Percentiles rank a stretch among this genome's conserved stretches.
Evolutionary conservation across 2,329 filamentous ascomycete species (phyloP).

Genomic region (Myotisia sp.): DNA sequence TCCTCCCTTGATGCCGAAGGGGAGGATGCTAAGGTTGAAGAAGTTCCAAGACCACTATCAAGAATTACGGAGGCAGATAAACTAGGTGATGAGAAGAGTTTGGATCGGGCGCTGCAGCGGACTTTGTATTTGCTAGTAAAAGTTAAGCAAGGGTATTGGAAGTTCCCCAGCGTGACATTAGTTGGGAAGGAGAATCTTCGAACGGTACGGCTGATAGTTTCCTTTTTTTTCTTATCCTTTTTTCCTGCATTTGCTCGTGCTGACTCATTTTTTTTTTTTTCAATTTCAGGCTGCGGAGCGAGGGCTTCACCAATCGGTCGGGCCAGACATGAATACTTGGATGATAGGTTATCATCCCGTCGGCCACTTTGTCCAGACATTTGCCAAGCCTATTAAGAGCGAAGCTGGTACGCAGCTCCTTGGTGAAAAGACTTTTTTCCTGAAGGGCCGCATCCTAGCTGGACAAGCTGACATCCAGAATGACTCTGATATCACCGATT

Average conservation of each 20-base stretch:
- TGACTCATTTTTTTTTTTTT: slow-evolving; percentile 2
- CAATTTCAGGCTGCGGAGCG: slow-evolving; percentile 66
- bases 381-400: slow-evolving; percentile 35
- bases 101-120: slow-evolving; percentile 65
- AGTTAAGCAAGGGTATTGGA: slow-evolving; percentile 55
- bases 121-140: slow-evolving; percentile 83
- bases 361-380: slow-evolving; percentile 56
- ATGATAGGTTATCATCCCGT: slow-evolving; percentile 82
- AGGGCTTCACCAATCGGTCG: slow-evolving; percentile 61
- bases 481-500: slow-evolving; percentile 59
- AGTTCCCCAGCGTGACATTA: slow-evolving; percentile 62
- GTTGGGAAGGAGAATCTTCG: slow-evolving; percentile 61
- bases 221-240: neutral
- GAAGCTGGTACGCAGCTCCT: slow-evolving; percentile 28
- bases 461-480: slow-evolving; percentile 72
- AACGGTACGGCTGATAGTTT: slow-evolving; percentile 46
- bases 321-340: slow-evolving; percentile 98
- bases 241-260: neutral
- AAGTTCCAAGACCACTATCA: slow-evolving; percentile 54
- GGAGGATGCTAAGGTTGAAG: slow-evolving; percentile 37
- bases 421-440: slow-evolving; percentile 82
- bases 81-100: slow-evolving; percentile 56
- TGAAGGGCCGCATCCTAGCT: slow-evolving; percentile 92
- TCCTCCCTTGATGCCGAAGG: slow-evolving; percentile 18
- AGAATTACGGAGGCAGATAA: slow-evolving; percentile 66